phyloP scores from a whole-genome alignment of 306 rosid species.

The Albizia julibrissin region DNA sequence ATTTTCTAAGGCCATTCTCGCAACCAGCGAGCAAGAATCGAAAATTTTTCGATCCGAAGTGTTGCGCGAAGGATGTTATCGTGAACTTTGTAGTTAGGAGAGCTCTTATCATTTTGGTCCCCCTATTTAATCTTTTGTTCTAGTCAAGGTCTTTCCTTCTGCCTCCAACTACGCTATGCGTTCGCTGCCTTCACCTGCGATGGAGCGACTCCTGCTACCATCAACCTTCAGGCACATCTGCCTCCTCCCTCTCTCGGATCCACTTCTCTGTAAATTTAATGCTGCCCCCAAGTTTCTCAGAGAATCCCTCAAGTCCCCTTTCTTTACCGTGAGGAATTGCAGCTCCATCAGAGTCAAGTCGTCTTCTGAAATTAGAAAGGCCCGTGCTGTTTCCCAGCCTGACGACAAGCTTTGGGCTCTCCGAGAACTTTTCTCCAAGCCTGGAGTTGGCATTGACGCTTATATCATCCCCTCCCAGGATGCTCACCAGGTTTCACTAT shows the following conservation, averaged over 20 bases:
- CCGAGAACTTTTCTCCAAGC: conserved; percentile 68
- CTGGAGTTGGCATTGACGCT: conserved; percentile 70
- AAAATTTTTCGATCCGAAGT: too few species aligned
- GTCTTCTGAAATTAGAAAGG: conserved; percentile 59
- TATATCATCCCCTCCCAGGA: conserved; percentile 92
- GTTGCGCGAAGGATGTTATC: not conserved
- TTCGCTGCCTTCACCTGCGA: conserved; percentile 47
- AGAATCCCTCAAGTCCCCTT: conserved; percentile 28
- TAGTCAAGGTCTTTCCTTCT: not conserved
- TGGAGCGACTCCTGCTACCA: conserved; percentile 45
- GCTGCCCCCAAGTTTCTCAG: conserved; percentile 30
- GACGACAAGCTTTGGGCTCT: conserved; percentile 73
- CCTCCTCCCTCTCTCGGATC: conserved; percentile 39
- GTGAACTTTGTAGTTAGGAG: not conserved
- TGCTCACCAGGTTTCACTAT: conserved; percentile 79
- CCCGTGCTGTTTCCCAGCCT: conserved; percentile 35
- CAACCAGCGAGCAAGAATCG: too few species aligned
- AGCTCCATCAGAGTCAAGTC: conserved; percentile 70
- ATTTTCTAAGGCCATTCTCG: too few species aligned
- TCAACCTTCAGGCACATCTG: conserved; percentile 31
- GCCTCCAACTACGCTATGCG: conserved; percentile 31
- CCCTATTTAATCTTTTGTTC: not conserved
- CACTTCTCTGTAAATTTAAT: conserved; percentile 37
- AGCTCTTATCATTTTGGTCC: not conserved
- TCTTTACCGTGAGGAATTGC: conserved; percentile 51